Evolutionary conservation across 345 rosid species (phyloP), one percentile per base, ranked within the genome.

Genomic region (Gossypium mustelinum): DNA sequence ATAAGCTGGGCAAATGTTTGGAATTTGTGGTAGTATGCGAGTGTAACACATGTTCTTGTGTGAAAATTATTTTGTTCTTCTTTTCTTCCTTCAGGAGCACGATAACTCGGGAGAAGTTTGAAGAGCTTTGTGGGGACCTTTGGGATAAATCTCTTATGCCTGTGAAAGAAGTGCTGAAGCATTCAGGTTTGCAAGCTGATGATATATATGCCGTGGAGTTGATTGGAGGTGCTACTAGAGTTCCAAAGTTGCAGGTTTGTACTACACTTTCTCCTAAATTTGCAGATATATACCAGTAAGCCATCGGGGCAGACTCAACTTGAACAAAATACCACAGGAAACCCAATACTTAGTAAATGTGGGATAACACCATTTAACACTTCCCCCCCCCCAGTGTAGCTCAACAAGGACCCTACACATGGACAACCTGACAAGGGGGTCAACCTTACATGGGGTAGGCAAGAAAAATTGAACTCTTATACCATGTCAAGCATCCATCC

Each of bases 141-240:
- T 96, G 99, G 99, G 98, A 89, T 22, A 92, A 86, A 82, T 86
- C 98, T 69, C 89, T 96, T 76, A 20, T 82, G 73, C 99, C 99
- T 48, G 22, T 93, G 34, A 90, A 85, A 79, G 95, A 96, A 70
- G 86, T 96, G 77, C 87, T 96, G 71, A 86, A 81, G 76, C 77
- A 87, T 83, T 90, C 99, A 43, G 97, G 94, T 59, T 57, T 93
- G 77, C 86, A 90, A 81, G 79, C 85, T 63, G 92, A 88, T 73
- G 98, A 96, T 66, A 82, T 93, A 76, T 84, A 80, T 86, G 99
- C 97, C 5, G 95, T 93, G 63, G 99, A 96, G 77, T 82, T 96
- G 61, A 92, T 96, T 47, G 99, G 99, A 80, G 99, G 99, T 63
- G 98, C 97, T 73, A 93, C 97, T 56, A 87, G 99, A 86, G 98